Evolutionary conservation across 768 basidiomycete genomes (phyloP).

Genomic region (Serendipita sp.): DNA sequence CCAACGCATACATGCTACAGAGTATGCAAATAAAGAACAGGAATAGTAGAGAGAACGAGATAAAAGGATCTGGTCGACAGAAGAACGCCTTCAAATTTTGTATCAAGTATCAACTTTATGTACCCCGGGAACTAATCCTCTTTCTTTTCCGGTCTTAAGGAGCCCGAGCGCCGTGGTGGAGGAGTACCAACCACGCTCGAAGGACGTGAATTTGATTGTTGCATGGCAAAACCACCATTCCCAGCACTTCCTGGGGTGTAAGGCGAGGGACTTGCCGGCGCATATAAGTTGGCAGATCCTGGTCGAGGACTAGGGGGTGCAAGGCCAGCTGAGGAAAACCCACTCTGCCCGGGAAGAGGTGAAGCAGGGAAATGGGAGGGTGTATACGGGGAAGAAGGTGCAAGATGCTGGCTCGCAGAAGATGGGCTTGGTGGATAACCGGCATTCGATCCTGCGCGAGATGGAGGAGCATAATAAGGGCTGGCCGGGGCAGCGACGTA

Average conservation of each 20-base stretch:
- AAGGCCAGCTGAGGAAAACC: background rate
- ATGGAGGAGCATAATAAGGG: conserved; percentile 20
- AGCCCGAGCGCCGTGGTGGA: background rate
- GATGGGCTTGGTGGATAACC: conserved; percentile 22
- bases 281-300: background rate
- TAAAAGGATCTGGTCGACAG: no score
- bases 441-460: conserved; percentile 14
- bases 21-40: background rate
- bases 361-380: conserved; percentile 14
- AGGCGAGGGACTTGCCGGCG: background rate
- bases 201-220: background rate
- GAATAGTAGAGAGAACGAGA: background rate
- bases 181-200: conserved; percentile 1
- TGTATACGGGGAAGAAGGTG: conserved; percentile 15
- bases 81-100: background rate
- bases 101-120: no score
- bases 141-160: background rate
- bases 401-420: conserved; percentile 16
- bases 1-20: background rate
- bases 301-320: background rate
- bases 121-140: background rate
- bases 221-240: background rate
- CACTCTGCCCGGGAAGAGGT: conserved; percentile 7
- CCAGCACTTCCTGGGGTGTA: background rate
- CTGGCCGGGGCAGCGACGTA: conserved; percentile 18